phyloP scores from a whole-genome alignment of 2,329 filamentous ascomycete species.

The Tolypocladium paradoxum region DNA sequence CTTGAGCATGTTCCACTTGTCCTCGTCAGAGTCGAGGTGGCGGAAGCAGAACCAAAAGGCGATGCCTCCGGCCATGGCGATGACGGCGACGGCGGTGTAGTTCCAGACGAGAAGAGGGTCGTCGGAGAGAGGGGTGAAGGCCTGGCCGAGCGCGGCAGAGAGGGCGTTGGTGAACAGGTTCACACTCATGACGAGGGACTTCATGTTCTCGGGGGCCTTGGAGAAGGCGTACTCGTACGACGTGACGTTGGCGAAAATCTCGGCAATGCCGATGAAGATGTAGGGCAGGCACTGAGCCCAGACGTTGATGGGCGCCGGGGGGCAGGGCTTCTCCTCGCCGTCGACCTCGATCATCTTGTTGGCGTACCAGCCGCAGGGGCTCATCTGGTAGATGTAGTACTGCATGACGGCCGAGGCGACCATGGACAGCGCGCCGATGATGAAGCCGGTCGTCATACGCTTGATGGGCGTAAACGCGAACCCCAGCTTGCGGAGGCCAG shows the following conservation, averaged over 20 bases:
- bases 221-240: constrained; percentile 68
- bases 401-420: constrained; percentile 45
- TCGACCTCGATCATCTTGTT: constrained; percentile 14
- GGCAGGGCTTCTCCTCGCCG: constrained; percentile 31
- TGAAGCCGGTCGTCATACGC: constrained; percentile 62
- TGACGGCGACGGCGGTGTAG: constrained; percentile 51
- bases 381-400: constrained; percentile 52
- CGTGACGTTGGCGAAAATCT: constrained; percentile 44
- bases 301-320: constrained; percentile 53
- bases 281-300: constrained; percentile 45
- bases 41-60: constrained; percentile 60
- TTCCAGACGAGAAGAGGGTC: constrained; percentile 64
- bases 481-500: constrained; percentile 49
- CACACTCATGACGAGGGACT: constrained; percentile 60
- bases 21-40: constrained; percentile 56
- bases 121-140: constrained; percentile 47
- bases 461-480: constrained; percentile 66
- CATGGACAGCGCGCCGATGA: constrained; percentile 53
- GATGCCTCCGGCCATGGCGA: constrained; percentile 47
- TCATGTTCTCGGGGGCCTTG: constrained; percentile 72
- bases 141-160: constrained; percentile 59
- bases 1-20: constrained; percentile 53
- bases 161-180: constrained; percentile 63
- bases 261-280: constrained; percentile 38
- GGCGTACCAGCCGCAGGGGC: constrained; percentile 48